Conservation (phyloP, 805 yeast species). For the Metschnikowia bowlesiae region DNA sequence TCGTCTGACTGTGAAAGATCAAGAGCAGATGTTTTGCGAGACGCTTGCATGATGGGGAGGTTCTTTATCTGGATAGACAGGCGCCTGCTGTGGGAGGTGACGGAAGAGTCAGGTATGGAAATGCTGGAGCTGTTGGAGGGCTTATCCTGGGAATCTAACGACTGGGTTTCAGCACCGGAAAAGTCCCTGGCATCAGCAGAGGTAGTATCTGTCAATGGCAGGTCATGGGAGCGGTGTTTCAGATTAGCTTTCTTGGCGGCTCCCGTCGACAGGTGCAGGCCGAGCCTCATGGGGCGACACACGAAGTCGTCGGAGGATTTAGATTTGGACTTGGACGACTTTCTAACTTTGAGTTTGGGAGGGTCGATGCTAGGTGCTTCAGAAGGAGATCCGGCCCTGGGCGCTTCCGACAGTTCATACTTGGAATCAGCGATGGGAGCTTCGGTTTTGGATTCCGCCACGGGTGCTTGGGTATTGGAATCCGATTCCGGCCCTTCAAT, state of each 20-base stretch:
- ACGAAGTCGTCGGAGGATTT: slow-evolving; percentile 27
- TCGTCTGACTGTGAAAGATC: slow-evolving; percentile 24
- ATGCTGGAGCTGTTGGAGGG: slow-evolving; percentile 1
- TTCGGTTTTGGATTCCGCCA: too few species aligned
- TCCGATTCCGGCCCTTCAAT: too few species aligned
- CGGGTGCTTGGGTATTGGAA: too few species aligned
- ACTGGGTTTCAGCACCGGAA: background rate
- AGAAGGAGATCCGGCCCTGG: too few species aligned
- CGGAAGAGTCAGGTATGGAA: background rate
- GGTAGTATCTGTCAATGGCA: background rate
- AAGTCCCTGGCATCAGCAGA: background rate
- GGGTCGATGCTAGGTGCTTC: background rate
- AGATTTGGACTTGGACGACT: too few species aligned
- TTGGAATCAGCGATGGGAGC: too few species aligned
- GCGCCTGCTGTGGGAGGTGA: slow-evolving; percentile 5
- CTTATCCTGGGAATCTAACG: background rate
- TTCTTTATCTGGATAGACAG: slow-evolving; percentile 34
- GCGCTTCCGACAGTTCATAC: too few species aligned
- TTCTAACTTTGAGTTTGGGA: background rate
- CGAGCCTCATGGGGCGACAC: slow-evolving; percentile 34
- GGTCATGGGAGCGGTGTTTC: background rate
- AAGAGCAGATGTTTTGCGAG: slow-evolving; percentile 24
- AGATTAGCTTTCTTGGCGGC: background rate
- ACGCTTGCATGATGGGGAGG: slow-evolving; percentile 26
- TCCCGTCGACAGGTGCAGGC: slow-evolving; percentile 11